These are phyloP conservation scores for Phytophthora cajani DNA, from an alignment of 352 stramenopile species.

Conservation along the genomic window DNA sequence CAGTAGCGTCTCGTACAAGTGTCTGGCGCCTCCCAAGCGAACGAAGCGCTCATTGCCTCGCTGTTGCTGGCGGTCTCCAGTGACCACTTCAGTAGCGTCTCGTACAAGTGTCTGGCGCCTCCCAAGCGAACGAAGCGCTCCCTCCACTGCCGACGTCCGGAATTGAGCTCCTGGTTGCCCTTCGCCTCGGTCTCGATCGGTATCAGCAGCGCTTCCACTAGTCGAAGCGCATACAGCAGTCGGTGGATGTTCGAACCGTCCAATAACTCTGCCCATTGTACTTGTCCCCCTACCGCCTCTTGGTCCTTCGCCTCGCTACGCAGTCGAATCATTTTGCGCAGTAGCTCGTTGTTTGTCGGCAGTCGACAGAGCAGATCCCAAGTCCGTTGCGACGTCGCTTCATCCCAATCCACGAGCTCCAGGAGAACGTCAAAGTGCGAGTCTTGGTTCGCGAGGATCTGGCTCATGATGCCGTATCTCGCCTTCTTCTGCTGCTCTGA, in stretches of 20 bases:
- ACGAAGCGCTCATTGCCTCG: slow-evolving; percentile 86
- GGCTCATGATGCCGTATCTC: slow-evolving; percentile 49
- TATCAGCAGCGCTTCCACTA: slow-evolving; percentile 76
- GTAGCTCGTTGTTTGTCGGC: slow-evolving; percentile 68
- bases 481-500: slow-evolving; percentile 21
- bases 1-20: slow-evolving; percentile 55
- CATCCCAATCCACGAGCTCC: slow-evolving; percentile 60
- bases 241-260: slow-evolving; percentile 56
- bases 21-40: slow-evolving; percentile 54
- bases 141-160: slow-evolving; percentile 71
- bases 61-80: not conserved
- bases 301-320: slow-evolving; percentile 24
- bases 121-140: slow-evolving; percentile 80
- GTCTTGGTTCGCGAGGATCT: slow-evolving; percentile 66
- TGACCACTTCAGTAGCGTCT: slow-evolving; percentile 42
- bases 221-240: slow-evolving; percentile 67
- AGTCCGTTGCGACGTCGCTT: slow-evolving; percentile 59
- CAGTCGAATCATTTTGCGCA: slow-evolving; percentile 74
- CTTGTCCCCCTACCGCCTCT: slow-evolving; percentile 14
- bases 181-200: slow-evolving; percentile 28
- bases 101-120: slow-evolving; percentile 54
- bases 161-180: slow-evolving; percentile 34
- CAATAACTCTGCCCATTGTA: slow-evolving; percentile 58
- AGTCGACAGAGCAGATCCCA: slow-evolving; percentile 80
- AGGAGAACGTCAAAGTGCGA: slow-evolving; percentile 65